Base-by-base conservation (phyloP, 2,329 filamentous ascomycete species). In the Juglanconis sp. region DNA sequence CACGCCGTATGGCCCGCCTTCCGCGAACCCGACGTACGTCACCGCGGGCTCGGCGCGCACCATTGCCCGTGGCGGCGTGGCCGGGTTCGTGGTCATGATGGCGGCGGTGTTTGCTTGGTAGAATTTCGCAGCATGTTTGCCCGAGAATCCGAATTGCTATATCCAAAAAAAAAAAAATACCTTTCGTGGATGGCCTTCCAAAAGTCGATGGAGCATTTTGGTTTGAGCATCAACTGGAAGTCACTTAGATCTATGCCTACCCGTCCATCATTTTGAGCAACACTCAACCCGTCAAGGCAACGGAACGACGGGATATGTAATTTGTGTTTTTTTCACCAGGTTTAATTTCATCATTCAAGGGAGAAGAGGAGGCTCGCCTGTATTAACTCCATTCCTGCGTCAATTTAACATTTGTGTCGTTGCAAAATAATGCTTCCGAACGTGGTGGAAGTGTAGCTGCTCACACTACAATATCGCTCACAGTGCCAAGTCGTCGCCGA, bases 1-100 rank as follows among this genome's bases (percentile, higher is more conserved):
- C 17, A 54, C 51, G 5, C 46, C 51, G 17, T 42, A 47, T 38
- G 7, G 32, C 7, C 51, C 53, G 32, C 51, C 54, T 4, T 24
- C 47, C 49, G 31, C 54, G 5, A 47, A 44, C 49, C 9, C 61
- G 10, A 51, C 46, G 4, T 58, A 44, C 11, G 34, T 56, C 40
- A 63, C 61, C 30, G 57, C 61, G 30, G 61, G 54, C 31, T 53
- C 61, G 30, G 15, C 38, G 11, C 57, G 51, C 10, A 57, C 44
- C 24, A 35, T 34, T 10, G 31, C 42, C 8, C 53, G 50, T 10
- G 50, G 24, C 7, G 54, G 54, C 1, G 4, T 60, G 4, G 15
- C 58, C 31, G 51, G 46, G 3, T 6, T 55, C 35, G 17, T 53
- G 7, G 32, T 17, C 24, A 51, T 63, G n/a, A 10, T 57, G 11